Evolutionary conservation across 2,329 filamentous ascomycete species (phyloP), one percentile per base, ranked within the genome.

Genomic region (Fusarium equiseti): DNA sequence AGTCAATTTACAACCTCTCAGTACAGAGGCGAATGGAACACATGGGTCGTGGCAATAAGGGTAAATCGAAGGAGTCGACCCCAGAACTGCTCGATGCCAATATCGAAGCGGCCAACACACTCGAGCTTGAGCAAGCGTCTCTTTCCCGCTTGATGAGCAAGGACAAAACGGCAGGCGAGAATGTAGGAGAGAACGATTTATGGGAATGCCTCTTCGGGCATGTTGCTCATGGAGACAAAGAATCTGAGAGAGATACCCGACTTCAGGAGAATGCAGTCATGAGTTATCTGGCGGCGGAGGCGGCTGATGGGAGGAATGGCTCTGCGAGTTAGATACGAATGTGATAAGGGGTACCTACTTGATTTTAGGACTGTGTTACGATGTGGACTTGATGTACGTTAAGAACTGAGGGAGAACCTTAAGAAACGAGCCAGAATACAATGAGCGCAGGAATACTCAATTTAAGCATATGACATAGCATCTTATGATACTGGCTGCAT

Each of bases 171-270:
- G 91, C 91, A 1, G 95, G 95, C 1, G 96, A 98, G 80, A 83
- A 92, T 60, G 92, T 98, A 5, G 86, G 89, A 46, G 88, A 91
- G 68, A 87, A 89, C 15, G 95, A 98, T 78, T 77, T 98, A 45
- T 98, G 95, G 95, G 88, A 89, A 68, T 98, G 95, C 79, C 82
- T 98, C 3, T 98, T 98, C 83, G 92, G 92, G 1, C 80, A 83
- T 51, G 84, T 85, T 18, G 77, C 77, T 38, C 80, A 78, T 24
- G 68, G 44, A n/a, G 63, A 76, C 77, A 38, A 73, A 24, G 59
- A 54, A 38, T 58, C 58, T 6, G 62, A 69, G 56, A 56, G 60
- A 7, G 78, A 80, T 32, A 76, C 71, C 6, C 72, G 75, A 15
- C 40, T 77, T 16, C 75, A 79, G 27, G 79, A 81, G 51, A 73